Conservation (phyloP, 805 yeast species). For the Scheffersomyces coipomensis region DNA sequence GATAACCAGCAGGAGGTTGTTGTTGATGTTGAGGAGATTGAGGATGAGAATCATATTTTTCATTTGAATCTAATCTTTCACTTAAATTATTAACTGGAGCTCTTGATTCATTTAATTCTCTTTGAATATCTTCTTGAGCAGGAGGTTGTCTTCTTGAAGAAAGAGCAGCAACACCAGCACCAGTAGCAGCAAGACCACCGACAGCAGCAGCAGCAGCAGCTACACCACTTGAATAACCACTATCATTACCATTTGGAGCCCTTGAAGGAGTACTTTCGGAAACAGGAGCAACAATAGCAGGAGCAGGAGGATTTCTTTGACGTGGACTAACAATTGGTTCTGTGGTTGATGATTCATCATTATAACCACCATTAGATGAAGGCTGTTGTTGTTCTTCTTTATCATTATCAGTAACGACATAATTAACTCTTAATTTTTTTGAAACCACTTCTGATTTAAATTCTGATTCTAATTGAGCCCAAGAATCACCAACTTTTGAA, state of each 20-base stretch:
- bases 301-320: conserved; percentile 13
- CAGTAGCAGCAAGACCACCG: conserved; percentile 12
- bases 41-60: conserved; percentile 13
- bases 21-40: not conserved
- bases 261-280: not conserved
- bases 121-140: conserved; percentile 15
- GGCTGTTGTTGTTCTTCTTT: conserved; percentile 10
- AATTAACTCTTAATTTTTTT: conserved; percentile 67
- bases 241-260: not conserved
- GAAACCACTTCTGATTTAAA: conserved; percentile 54
- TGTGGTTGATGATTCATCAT: conserved; percentile 5
- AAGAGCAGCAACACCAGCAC: conserved; percentile 8
- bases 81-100: conserved; percentile 42
- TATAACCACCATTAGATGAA: conserved; percentile 6
- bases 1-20: not conserved
- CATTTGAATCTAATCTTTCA: conserved; percentile 45
- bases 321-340: conserved; percentile 1
- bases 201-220: conserved; percentile 11
- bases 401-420: conserved; percentile 34
- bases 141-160: conserved; percentile 1
- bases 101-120: conserved; percentile 38
- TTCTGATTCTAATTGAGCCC: conserved; percentile 71
- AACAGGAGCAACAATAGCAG: conserved; percentile 14
- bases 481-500: conserved; percentile 60
- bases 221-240: conserved; percentile 7